phyloP scores from a whole-genome alignment of 345 rosid genomes.

The Cardamine chenopodiifolia region DNA sequence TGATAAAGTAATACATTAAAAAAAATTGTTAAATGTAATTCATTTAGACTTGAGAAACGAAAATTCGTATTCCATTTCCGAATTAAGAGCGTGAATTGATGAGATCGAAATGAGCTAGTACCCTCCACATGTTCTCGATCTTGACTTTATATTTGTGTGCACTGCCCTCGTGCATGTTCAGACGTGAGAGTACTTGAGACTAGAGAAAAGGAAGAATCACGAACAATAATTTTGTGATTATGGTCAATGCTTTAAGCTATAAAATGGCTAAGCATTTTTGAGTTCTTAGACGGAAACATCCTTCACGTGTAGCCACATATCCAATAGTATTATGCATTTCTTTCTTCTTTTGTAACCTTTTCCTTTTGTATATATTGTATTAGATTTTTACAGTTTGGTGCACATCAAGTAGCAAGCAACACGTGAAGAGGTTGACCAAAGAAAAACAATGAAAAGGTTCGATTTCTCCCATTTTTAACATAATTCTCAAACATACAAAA shows the following conservation, averaged over 20 bases:
- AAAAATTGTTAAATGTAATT: too few relatives aligned
- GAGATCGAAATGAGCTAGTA: constrained; percentile 14
- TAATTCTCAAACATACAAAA: background rate
- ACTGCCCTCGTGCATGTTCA: constrained; percentile 23
- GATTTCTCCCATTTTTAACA: background rate
- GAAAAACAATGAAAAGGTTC: background rate
- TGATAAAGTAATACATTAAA: too few relatives aligned
- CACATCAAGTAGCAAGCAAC: constrained; percentile 3
- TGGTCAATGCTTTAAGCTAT: constrained; percentile 31
- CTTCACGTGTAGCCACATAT: constrained; percentile 44
- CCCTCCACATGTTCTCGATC: constrained; percentile 27
- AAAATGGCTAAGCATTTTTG: constrained; percentile 24
- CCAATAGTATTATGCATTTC: background rate
- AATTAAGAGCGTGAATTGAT: constrained; percentile 33
- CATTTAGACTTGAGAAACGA: constrained; percentile 15
- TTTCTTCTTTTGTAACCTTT: constrained; percentile 22
- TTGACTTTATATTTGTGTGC: constrained; percentile 27
- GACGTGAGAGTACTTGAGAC: constrained; percentile 7
- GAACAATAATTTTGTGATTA: constrained; percentile 23
- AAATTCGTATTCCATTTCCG: background rate
- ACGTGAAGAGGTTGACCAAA: constrained; percentile 34
- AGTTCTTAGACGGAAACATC: constrained; percentile 28
- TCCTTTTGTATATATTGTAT: background rate
- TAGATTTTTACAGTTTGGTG: constrained; percentile 21
- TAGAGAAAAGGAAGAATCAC: background rate